Conservation (phyloP, 352 stramenopile species). For the Phytophthora sojae region DNA sequence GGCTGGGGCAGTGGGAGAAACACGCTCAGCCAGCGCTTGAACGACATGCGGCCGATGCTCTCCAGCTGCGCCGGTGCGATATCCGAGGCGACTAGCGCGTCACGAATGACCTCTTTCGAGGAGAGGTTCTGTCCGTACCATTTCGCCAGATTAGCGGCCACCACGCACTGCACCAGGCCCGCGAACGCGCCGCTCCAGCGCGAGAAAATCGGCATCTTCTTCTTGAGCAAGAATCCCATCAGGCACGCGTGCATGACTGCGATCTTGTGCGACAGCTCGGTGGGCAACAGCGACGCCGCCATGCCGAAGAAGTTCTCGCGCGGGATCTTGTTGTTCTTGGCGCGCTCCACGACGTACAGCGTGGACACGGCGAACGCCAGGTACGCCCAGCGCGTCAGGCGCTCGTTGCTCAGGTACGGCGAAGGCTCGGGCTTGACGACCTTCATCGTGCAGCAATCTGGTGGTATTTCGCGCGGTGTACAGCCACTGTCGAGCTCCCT, state of each 20-base stretch:
- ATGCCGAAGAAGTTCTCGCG: conserved; percentile 59
- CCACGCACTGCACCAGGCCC: conserved; percentile 52
- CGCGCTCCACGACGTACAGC: conserved; percentile 48
- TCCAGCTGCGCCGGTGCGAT: conserved; percentile 41
- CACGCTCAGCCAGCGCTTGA: conserved; percentile 58
- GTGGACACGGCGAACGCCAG: conserved; percentile 48
- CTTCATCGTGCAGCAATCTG: conserved; percentile 28
- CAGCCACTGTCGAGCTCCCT: conserved; percentile 21
- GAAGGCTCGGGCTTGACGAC: conserved; percentile 25
- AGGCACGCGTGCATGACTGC: conserved; percentile 50
- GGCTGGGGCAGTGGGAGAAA: conserved; percentile 64
- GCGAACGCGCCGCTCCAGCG: conserved; percentile 57
- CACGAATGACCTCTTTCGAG: conserved; percentile 51
- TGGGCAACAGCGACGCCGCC: conserved; percentile 49
- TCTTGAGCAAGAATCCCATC: conserved; percentile 45
- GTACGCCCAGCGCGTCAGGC: conserved; percentile 52
- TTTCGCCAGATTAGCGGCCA: conserved; percentile 49
- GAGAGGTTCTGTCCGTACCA: conserved; percentile 55
- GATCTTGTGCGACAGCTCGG: conserved; percentile 64
- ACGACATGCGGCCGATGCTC: conserved; percentile 50
- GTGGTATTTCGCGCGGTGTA: conserved; percentile 8
- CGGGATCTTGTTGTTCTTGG: conserved; percentile 52
- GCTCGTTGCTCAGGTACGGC: conserved; percentile 37
- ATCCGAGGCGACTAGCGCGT: conserved; percentile 41
- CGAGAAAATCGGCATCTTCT: conserved; percentile 59